Evolutionary conservation across 2,329 filamentous ascomycete species (phyloP).

Genomic region (Lachnellula subtilissima): DNA sequence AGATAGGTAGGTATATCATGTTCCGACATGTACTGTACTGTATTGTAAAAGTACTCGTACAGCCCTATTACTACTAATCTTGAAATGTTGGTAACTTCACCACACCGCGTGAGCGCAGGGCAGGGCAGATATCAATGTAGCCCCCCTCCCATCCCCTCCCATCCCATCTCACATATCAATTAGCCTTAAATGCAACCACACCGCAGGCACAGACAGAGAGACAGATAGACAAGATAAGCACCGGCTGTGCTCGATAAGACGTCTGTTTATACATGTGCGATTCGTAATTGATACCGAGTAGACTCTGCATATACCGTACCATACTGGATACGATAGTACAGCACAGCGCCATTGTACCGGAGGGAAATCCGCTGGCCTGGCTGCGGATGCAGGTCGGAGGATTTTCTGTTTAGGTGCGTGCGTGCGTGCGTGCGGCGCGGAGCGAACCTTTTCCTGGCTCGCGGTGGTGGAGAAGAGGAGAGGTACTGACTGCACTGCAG

Average conservation of each 20-base stretch:
- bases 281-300: not conserved
- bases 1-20: no score
- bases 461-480: no score
- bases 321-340: not conserved
- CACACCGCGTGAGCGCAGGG: no score
- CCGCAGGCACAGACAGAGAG: not conserved
- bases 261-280: not conserved
- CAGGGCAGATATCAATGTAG: no score
- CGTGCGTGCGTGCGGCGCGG: conserved; percentile 1
- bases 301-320: not conserved
- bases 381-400: conserved; percentile 4
- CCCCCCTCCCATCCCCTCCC: not conserved
- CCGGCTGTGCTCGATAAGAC: not conserved
- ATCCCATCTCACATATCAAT: not conserved
- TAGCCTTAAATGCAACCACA: not conserved
- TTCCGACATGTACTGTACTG: no score
- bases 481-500: no score
- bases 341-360: not conserved
- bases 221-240: no score
- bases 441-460: conserved; percentile 1
- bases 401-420: conserved; percentile 10
- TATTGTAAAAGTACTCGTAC: no score
- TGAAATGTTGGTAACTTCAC: no score
- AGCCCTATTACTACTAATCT: no score
- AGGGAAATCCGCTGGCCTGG: not conserved